Evolutionary conservation across 2,329 filamentous ascomycete genomes (phyloP), one percentile per base, ranked within the genome.

Genomic region (Colletotrichum gigasporum): DNA sequence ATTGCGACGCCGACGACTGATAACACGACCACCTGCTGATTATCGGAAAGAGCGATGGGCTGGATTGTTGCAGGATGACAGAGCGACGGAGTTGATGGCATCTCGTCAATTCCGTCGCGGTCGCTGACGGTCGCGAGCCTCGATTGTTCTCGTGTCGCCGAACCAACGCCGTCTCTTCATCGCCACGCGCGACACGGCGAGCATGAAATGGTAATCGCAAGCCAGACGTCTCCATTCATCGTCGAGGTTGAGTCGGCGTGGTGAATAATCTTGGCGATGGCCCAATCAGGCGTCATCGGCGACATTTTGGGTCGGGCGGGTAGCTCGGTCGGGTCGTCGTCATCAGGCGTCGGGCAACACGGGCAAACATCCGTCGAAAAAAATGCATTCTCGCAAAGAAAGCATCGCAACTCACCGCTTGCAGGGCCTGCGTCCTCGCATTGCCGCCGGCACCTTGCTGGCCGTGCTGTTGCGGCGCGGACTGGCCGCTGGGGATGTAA

Each of bases 401-500:
- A 42, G 20, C 47, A 66, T 61, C 69, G 63, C 67, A 56, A 89
- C 92, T 84, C 91, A 97, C 93, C 81, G 90, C 91, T 87, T 97
- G 93, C 71, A 97, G 86, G 69, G 91, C 91, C 69, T 85, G 81
- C 57, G 86, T 83, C 76, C 86, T 79, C 66, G 79, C 78, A 76
- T 79, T 86, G 69, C 78, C 84, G 69, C 75, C 80, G 73, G 70
- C 75, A 67, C 73, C 79, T 76, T n/a, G n/a, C n/a, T n/a, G n/a
- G n/a, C 80, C 47, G 26, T 62, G 78, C 70, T 78, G 77, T 70
- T 75, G 71, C 63, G 78, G 77, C 63, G 72, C 73, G 67, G 80
- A 78, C 79, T 85, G 84, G 79, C 88, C 89, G 76, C 87, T 88
- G 75, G 93, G 93, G 79, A 95, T 94, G 82, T 96, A 96, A 68